Base-by-base conservation (phyloP, 805 yeast species). In the Starmerella kuoi region DNA sequence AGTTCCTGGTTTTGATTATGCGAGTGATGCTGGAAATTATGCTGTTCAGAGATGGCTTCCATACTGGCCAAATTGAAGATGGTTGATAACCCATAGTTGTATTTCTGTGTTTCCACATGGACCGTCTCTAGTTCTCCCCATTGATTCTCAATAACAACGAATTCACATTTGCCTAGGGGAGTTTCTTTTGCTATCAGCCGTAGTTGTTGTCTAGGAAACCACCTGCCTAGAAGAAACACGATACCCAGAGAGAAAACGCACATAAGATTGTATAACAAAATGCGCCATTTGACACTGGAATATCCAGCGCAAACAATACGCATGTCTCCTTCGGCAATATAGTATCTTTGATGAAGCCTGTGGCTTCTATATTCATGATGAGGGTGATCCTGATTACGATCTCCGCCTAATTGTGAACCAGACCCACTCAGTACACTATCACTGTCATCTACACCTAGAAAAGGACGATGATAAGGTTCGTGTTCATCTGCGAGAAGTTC, bases 301-400 rank as follows among this genome's bases (percentile, higher is more conserved):
- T 83, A 91, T 4, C 97, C 97, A 0, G 96, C 98, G 48, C 91
- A 81, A 47, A 94, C 95, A 46, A 91, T 73, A 11, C 88, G 88
- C 55, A 91, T 66, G 64, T 91, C 99, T 58, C 91, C 98, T 59
- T 91, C 97, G 0, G 95, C 87, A 47, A 91, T 73, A 60, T 88
- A 91, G 60, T 82, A 85, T 44, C 95, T 69, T 61, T 91, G 99
- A 44, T 54, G 47, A 50, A 44, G 32, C 44, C 66, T 40, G 50
- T 54, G 41, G 44, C 62, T 36, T 37, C 44, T 33, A 30, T 52
- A 52, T 31, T 38, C 52, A 24, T 9, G 15, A 15, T 24, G 36
- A 27, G 23, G 31, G 8, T 15, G 28, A 5, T 22, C 18, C 7
- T 18, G 28, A 23, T 26, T 18, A 12, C 19, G 34, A 9, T 33